Conservation (phyloP, 2,329 filamentous ascomycete genomes). For the Acarospora socialis region DNA sequence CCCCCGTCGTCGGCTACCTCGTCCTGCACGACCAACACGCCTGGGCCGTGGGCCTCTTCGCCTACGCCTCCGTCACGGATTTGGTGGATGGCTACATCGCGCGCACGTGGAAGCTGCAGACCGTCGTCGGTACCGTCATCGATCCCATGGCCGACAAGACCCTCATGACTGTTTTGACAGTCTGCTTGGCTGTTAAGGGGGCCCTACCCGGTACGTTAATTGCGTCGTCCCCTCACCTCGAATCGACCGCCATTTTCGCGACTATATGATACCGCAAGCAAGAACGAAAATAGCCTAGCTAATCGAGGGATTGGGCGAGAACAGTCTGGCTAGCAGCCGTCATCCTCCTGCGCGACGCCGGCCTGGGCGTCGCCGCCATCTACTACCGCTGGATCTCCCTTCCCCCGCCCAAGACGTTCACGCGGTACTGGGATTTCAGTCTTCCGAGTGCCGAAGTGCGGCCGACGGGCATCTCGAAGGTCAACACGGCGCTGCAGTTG, state of each 20-base stretch:
- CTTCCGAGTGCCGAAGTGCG: conserved; percentile 75
- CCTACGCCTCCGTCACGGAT: conserved; percentile 83
- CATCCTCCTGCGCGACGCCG: conserved; percentile 78
- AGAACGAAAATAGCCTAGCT: not conserved
- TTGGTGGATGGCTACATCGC: conserved; percentile 91
- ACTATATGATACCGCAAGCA: not conserved
- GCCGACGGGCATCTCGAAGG: conserved; percentile 68
- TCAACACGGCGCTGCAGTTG: conserved; percentile 87
- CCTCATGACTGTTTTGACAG: conserved; percentile 85
- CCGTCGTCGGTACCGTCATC: conserved; percentile 86
- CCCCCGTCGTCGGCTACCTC: conserved; percentile 76
- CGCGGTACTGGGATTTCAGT: conserved; percentile 93
- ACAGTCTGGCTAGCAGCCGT: conserved; percentile 78
- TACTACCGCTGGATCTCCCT: conserved; percentile 95
- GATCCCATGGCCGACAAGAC: conserved; percentile 96
- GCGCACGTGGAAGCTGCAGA: conserved; percentile 71
- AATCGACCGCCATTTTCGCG: not conserved
- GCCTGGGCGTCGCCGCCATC: conserved; percentile 69
- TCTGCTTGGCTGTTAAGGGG: conserved; percentile 71
- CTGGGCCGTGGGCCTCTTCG: conserved; percentile 72
- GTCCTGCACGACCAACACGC: conserved; percentile 70
- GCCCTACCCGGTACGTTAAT: conserved; percentile 54
- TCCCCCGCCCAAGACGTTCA: conserved; percentile 82
- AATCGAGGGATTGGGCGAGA: not conserved
- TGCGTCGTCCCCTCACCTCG: conserved; percentile 4